phyloP scores from a whole-genome alignment of 805 yeast genomes.

The Metschnikowia sp. region DNA sequence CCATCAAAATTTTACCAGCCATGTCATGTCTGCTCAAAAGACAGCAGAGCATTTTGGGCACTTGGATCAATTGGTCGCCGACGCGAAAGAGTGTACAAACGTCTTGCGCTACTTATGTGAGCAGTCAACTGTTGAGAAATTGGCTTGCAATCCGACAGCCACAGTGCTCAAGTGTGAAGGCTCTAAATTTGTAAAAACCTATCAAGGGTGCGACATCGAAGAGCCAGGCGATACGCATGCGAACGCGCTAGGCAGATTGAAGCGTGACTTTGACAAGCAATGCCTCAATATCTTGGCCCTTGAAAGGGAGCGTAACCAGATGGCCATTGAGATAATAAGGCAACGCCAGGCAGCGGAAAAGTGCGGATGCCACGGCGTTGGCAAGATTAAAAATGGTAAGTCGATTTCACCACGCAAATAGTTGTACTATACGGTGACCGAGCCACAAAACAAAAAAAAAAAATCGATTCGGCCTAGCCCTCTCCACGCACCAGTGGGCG shows the following conservation, averaged over 20 bases:
- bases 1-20: too few species aligned
- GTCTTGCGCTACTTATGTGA: not conserved
- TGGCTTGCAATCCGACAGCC: too few species aligned
- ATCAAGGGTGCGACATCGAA: conserved; percentile 2
- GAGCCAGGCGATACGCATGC: not conserved
- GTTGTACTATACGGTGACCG: too few species aligned
- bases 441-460: too few species aligned
- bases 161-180: too few species aligned
- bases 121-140: not conserved
- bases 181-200: conserved; percentile 7
- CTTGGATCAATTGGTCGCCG: not conserved
- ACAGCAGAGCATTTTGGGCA: not conserved
- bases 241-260: conserved; percentile 11
- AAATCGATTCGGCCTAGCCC: too few species aligned
- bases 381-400: too few species aligned
- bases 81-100: conserved; percentile 1
- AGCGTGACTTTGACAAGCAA: conserved; percentile 12
- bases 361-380: not conserved
- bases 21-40: not conserved
- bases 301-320: conserved; percentile 14
- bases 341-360: conserved; percentile 1
- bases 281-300: conserved; percentile 12
- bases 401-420: too few species aligned
- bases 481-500: too few species aligned
- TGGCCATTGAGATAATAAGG: conserved; percentile 3